Evolutionary conservation across 192 early-diverging fungal species (phyloP).

Genomic region (Coemansia erecta): DNA sequence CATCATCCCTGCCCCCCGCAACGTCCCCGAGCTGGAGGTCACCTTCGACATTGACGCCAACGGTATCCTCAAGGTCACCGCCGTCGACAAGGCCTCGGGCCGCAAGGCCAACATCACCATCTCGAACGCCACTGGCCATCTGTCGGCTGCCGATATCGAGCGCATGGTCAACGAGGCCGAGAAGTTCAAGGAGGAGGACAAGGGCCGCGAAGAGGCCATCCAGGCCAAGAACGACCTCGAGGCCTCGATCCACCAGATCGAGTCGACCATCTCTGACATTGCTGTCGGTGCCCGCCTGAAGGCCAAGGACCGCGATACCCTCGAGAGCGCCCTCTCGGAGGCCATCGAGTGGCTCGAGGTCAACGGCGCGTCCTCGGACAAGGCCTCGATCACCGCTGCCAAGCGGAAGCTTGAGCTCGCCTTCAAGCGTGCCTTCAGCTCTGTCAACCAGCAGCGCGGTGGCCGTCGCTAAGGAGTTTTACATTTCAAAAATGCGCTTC

Average conservation of each 20-base stretch:
- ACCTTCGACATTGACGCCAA: slow-evolving; percentile 85
- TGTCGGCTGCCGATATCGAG: slow-evolving; percentile 88
- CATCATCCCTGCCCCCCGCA: slow-evolving; percentile 77
- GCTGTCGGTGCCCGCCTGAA: slow-evolving; percentile 71
- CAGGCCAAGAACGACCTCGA: slow-evolving; percentile 83
- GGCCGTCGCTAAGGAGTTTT: slow-evolving; percentile 32
- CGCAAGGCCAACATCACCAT: slow-evolving; percentile 91
- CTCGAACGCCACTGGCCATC: slow-evolving; percentile 89
- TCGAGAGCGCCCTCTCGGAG: slow-evolving; percentile 73
- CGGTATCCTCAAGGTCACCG: slow-evolving; percentile 87
- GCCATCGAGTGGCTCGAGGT: slow-evolving; percentile 73
- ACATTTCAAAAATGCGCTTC: neutral
- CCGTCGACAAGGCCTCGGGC: slow-evolving; percentile 89
- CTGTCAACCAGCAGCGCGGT: slow-evolving; percentile 25
- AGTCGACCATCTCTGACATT: slow-evolving; percentile 66
- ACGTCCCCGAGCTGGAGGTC: slow-evolving; percentile 73
- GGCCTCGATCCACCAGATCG: slow-evolving; percentile 70
- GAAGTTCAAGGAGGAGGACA: slow-evolving; percentile 79
- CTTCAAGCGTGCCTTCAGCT: slow-evolving; percentile 62
- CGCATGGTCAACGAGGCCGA: slow-evolving; percentile 91
- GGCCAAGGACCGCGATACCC: slow-evolving; percentile 66
- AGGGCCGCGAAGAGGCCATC: slow-evolving; percentile 68
- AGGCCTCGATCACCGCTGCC: slow-evolving; percentile 61
- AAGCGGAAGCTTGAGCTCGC: slow-evolving; percentile 72
- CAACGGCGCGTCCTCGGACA: slow-evolving; percentile 56